Base-by-base conservation (phyloP, 1,139 yeast genomes). In the Geotrichum bryndzae region DNA sequence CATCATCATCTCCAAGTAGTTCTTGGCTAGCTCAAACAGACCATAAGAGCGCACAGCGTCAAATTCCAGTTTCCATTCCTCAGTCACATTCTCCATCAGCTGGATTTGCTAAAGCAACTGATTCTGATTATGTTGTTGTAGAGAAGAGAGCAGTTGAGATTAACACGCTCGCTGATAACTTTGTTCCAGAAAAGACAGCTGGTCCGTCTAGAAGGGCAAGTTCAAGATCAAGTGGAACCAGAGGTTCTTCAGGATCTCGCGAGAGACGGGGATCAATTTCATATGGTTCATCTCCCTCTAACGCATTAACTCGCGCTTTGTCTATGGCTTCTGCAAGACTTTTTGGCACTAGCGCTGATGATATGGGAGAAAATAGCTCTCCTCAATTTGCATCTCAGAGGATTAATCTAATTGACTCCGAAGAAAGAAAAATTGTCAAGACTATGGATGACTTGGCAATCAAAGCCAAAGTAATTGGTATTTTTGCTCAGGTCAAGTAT, bases 111-210 rank as follows among this genome's bases (percentile, higher is more conserved):
- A 55, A 55, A 11, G 33, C 52, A 15, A 41, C 50, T 33, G 61
- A 59, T 31, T 85, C 84, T 66, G 97, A 91, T 69, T 94, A 94
- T 69, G 98, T 94, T 54, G 96, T 94, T 51, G 94, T 94, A 31
- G 98, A 94, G 73, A 92, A 91, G 73, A 82, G 96, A 60, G 90
- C 95, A 0, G 97, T 94, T 3, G 98, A 94, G 73, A 96, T 94
- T 11, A 94, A 94, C 76, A 95, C 96, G 1, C 79, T 94, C 62
- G 98, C 98, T 10, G 98, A 94, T 74, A 96, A 91, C 72, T 78
- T 92, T 61, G 94, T 75, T 31, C 29, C 18, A 11, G 50, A 61
- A 51, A 60, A 63, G 46, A 64, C 65, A 15, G 18, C 45, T 11
- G 45, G 18, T 13, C n/a, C 15, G 13, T 38, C n/a, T 38, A 38